Conservation (phyloP, 345 rosid species). For the Populus pruinosa region DNA sequence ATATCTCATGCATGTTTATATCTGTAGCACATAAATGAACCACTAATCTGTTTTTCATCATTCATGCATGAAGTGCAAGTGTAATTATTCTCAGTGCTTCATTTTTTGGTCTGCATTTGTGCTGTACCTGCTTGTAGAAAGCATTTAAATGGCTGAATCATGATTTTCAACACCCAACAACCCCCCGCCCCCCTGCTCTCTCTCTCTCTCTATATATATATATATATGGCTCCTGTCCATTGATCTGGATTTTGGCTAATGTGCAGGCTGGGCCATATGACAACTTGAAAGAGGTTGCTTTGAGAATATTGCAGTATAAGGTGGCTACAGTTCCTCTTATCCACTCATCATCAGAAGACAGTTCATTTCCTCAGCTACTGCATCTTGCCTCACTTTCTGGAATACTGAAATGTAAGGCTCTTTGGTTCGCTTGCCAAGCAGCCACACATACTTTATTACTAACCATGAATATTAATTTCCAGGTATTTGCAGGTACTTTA, state of each 20-base stretch:
- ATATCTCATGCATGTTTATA: not conserved
- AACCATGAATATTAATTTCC: slow-evolving; percentile 19
- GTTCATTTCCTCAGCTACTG: slow-evolving; percentile 32
- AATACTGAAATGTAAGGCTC: slow-evolving; percentile 28
- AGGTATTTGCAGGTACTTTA: slow-evolving; percentile 36
- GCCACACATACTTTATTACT: not conserved
- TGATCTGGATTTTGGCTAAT: slow-evolving; percentile 3
- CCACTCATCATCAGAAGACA: slow-evolving; percentile 29
- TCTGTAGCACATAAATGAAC: not conserved
- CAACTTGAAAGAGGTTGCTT: slow-evolving; percentile 31
- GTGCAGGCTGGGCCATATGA: slow-evolving; percentile 31
- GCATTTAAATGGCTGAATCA: not conserved
- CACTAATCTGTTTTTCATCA: not conserved
- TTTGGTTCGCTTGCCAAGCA: slow-evolving; percentile 6
- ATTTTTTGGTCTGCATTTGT: not conserved
- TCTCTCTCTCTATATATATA: no score
- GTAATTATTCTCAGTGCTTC: not conserved
- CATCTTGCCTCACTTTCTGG: slow-evolving; percentile 35
- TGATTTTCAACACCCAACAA: not conserved
- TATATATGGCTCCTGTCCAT: not conserved
- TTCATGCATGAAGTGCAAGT: not conserved
- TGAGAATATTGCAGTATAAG: slow-evolving; percentile 29
- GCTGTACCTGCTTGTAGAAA: not conserved
- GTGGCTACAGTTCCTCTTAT: slow-evolving; percentile 28
- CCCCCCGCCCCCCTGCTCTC: no score